Percentiles rank a stretch among this genome's conserved stretches.
These are phyloP conservation scores for Picocystis salinarum DNA, from an alignment of 139 green algal species.

Conservation along the genomic window DNA sequence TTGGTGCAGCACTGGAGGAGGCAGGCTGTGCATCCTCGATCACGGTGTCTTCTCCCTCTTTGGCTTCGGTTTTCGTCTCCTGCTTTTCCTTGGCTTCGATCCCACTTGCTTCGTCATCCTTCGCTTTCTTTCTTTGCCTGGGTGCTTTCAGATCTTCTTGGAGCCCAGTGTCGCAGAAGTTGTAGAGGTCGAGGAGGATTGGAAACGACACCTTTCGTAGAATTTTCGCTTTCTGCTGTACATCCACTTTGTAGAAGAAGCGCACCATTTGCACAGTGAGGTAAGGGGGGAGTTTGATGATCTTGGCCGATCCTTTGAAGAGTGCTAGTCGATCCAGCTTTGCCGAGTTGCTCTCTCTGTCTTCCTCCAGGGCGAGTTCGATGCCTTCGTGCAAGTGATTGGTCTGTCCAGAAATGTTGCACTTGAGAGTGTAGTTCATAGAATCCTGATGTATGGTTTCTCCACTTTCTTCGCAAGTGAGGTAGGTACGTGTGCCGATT, in stretches of 20 bases:
- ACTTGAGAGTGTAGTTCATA: constrained; percentile 63
- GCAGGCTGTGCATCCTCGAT: constrained; percentile 10
- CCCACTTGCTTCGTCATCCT: constrained; percentile 20
- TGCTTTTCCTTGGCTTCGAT: not conserved
- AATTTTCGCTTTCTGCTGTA: constrained; percentile 93
- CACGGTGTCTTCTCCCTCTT: constrained; percentile 1
- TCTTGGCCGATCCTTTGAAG: constrained; percentile 43
- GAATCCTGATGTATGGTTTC: constrained; percentile 47
- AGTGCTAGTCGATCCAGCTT: constrained; percentile 30
- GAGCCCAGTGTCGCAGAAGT: constrained; percentile 72
- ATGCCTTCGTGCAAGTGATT: constrained; percentile 81
- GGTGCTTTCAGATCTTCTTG: constrained; percentile 57
- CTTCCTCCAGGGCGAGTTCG: constrained; percentile 53
- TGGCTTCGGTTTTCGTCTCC: not conserved
- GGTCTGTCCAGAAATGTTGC: constrained; percentile 80
- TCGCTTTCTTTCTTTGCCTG: constrained; percentile 28
- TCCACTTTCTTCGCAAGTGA: constrained; percentile 60
- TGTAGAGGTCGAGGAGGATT: constrained; percentile 69
- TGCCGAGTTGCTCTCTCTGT: constrained; percentile 58
- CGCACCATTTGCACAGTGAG: constrained; percentile 88
- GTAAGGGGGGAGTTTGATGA: constrained; percentile 51
- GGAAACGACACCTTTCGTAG: constrained; percentile 73
- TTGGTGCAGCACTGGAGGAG: not conserved
- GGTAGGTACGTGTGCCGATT: constrained; percentile 26
- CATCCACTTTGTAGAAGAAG: constrained; percentile 80